A percentile compares a stretch with the other conserved stretches of the same genome.
These are phyloP conservation scores for Glomus cerebriforme DNA, from an alignment of 192 early-diverging fungal genomes.

Conservation along the genomic window DNA sequence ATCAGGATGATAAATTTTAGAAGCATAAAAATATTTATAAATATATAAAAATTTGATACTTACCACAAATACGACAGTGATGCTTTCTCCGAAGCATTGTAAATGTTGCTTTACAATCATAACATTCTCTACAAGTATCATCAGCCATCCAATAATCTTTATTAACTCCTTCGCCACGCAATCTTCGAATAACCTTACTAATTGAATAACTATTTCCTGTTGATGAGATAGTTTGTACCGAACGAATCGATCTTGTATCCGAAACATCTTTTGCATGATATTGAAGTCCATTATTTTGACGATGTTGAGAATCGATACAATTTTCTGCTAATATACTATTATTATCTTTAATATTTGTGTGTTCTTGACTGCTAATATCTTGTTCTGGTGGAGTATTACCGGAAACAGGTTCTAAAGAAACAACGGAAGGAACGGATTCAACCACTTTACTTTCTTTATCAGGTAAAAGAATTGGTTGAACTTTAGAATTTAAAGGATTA, in stretches of 20 bases:
- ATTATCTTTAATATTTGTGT: not conserved
- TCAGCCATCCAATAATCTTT: slow-evolving; percentile 84
- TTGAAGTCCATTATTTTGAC: not conserved
- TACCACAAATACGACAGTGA: slow-evolving; percentile 83
- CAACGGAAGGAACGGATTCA: not conserved
- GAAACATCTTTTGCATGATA: slow-evolving; percentile 30
- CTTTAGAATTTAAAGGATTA: not conserved
- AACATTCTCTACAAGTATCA: slow-evolving; percentile 80
- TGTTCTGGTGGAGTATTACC: not conserved
- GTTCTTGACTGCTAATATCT: not conserved
- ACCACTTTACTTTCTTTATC: slow-evolving; percentile 28
- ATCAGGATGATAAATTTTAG: not conserved
- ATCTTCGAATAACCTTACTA: slow-evolving; percentile 48
- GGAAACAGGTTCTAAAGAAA: slow-evolving; percentile 2
- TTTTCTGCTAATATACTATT: not conserved
- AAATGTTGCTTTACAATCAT: slow-evolving; percentile 76
- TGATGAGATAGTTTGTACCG: slow-evolving; percentile 47
- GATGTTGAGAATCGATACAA: not conserved
- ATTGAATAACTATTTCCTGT: slow-evolving; percentile 50
- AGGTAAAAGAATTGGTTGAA: not conserved
- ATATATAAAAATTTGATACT: slow-evolving; percentile 21
- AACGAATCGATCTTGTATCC: slow-evolving; percentile 46
- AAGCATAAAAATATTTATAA: not conserved
- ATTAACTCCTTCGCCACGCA: slow-evolving; percentile 57
- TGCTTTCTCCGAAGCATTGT: slow-evolving; percentile 71